Conservation (phyloP, 202 grass and related monocot genomes). For the Schoenoplectus triqueter region DNA sequence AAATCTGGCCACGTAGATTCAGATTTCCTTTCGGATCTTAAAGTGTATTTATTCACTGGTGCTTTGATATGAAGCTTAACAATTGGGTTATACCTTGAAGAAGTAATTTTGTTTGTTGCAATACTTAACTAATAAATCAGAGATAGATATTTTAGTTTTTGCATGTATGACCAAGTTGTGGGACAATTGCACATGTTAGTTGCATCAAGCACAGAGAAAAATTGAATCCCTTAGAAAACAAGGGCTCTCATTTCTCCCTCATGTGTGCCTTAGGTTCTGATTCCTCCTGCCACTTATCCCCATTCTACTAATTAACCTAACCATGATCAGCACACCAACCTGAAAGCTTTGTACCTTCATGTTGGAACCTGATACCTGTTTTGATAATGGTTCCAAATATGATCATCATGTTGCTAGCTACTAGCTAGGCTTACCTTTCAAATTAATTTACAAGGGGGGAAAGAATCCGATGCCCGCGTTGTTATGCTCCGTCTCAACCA, state of each 20-base stretch:
- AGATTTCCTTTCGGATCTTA: slow-evolving; percentile 13
- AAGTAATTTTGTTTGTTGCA: not conserved
- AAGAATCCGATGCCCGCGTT: not conserved
- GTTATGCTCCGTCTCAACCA: not conserved
- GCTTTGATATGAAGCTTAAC: slow-evolving; percentile 15
- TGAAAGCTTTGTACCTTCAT: not conserved
- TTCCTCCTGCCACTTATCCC: slow-evolving; percentile 11
- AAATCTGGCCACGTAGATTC: slow-evolving; percentile 1
- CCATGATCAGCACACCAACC: not conserved
- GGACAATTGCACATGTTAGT: slow-evolving; percentile 36
- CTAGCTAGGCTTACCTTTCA: slow-evolving; percentile 11
- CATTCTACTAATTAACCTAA: slow-evolving; percentile 25
- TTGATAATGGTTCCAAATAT: slow-evolving; percentile 15
- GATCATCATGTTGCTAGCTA: slow-evolving; percentile 9
- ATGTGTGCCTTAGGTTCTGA: slow-evolving; percentile 33
- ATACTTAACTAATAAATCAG: not conserved
- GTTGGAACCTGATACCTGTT: slow-evolving; percentile 6
- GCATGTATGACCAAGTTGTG: slow-evolving; percentile 10
- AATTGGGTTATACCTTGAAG: slow-evolving; percentile 21
- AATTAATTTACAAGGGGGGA: not conserved
- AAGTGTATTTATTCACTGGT: slow-evolving; percentile 12
- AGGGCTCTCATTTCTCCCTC: slow-evolving; percentile 17
- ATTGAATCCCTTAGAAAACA: slow-evolving; percentile 35
- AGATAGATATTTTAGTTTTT: slow-evolving; percentile 1
- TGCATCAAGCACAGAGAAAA: slow-evolving; percentile 30